Percentiles rank a stretch among this genome's conserved stretches.
phyloP scores from a whole-genome alignment of 2,329 filamentous ascomycete species.

The Nothomitra cinnamomea region DNA sequence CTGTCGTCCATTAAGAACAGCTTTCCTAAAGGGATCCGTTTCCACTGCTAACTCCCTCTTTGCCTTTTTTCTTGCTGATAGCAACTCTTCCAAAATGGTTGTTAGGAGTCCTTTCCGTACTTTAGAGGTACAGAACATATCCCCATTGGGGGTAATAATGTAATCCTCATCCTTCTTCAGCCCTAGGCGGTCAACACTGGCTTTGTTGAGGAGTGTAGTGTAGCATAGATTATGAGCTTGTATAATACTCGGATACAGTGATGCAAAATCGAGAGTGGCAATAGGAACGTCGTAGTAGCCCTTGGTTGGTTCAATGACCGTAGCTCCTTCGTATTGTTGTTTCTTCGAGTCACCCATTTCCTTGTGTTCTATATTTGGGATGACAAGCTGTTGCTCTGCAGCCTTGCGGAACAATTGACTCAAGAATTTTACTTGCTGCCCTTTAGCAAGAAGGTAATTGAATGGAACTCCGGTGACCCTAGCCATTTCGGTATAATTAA shows the following conservation, averaged over 20 bases:
- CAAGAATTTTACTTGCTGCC: slow-evolving; percentile 95
- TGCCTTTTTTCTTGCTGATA: slow-evolving; percentile 83
- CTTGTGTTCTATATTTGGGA: slow-evolving; percentile 66
- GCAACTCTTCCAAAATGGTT: slow-evolving; percentile 87
- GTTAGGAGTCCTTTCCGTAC: slow-evolving; percentile 81
- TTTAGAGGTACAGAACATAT: slow-evolving; percentile 78
- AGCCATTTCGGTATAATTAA: slow-evolving; percentile 99
- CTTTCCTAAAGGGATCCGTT: slow-evolving; percentile 93
- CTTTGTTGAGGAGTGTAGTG: slow-evolving; percentile 75
- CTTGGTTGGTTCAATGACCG: slow-evolving; percentile 86
- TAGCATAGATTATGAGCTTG: slow-evolving; percentile 98
- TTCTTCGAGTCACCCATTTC: slow-evolving; percentile 47
- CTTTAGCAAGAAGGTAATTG: slow-evolving; percentile 78
- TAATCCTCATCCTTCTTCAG: slow-evolving; percentile 86
- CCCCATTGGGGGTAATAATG: slow-evolving; percentile 86
- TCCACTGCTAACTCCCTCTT: slow-evolving; percentile 80
- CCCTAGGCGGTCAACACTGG: slow-evolving; percentile 54
- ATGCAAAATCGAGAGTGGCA: slow-evolving; percentile 95
- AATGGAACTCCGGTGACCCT: slow-evolving; percentile 98
- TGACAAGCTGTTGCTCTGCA: slow-evolving; percentile 79
- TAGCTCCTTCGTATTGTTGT: slow-evolving; percentile 94
- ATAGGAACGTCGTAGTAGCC: slow-evolving; percentile 92
- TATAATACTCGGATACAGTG: slow-evolving; percentile 96
- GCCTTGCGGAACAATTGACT: slow-evolving; percentile 95
- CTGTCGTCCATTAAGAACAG: slow-evolving; percentile 92